phyloP scores from a whole-genome alignment of 345 rosid species.

The Ceriops decandra region DNA sequence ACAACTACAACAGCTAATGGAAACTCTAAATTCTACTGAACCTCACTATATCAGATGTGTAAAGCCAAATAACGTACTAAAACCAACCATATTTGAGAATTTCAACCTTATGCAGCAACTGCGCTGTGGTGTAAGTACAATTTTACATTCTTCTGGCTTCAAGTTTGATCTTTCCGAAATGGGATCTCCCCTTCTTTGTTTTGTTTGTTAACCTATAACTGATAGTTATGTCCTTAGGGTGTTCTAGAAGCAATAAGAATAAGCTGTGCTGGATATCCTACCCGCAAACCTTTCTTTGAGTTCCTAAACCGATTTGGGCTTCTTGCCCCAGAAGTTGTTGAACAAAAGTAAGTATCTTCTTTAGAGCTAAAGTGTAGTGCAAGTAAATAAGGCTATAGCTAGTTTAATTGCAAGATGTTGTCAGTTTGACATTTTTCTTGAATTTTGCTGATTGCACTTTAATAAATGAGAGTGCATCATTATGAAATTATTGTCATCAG shows the following conservation, averaged over 20 bases:
- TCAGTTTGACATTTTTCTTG: slow-evolving; percentile 3
- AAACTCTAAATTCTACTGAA: slow-evolving; percentile 83
- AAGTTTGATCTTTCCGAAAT: slow-evolving; percentile 1
- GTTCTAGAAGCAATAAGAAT: slow-evolving; percentile 95
- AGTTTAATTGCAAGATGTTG: slow-evolving; percentile 2
- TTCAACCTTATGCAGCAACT: slow-evolving; percentile 89
- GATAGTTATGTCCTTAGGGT: slow-evolving; percentile 51
- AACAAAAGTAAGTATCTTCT: slow-evolving; percentile 66
- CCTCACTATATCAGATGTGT: slow-evolving; percentile 98
- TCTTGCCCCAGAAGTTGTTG: slow-evolving; percentile 60
- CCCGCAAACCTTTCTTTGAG: slow-evolving; percentile 87
- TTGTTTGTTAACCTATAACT: slow-evolving; percentile 11
- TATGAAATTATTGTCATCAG: slow-evolving; percentile 38
- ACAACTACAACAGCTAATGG: slow-evolving; percentile 84
- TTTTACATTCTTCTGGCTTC: slow-evolving; percentile 9
- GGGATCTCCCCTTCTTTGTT: not conserved
- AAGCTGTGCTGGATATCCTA: slow-evolving; percentile 96
- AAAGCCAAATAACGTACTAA: slow-evolving; percentile 87
- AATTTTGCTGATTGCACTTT: slow-evolving; percentile 17
- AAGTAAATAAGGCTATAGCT: slow-evolving; percentile 4
- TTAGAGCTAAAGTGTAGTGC: not conserved
- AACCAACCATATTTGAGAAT: slow-evolving; percentile 93
- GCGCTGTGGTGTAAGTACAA: slow-evolving; percentile 82
- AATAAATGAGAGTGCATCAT: slow-evolving; percentile 15
- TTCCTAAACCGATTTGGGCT: slow-evolving; percentile 83